Evolutionary conservation across 208 protist species (phyloP).

Genomic region (Leptomonas seymouri): DNA sequence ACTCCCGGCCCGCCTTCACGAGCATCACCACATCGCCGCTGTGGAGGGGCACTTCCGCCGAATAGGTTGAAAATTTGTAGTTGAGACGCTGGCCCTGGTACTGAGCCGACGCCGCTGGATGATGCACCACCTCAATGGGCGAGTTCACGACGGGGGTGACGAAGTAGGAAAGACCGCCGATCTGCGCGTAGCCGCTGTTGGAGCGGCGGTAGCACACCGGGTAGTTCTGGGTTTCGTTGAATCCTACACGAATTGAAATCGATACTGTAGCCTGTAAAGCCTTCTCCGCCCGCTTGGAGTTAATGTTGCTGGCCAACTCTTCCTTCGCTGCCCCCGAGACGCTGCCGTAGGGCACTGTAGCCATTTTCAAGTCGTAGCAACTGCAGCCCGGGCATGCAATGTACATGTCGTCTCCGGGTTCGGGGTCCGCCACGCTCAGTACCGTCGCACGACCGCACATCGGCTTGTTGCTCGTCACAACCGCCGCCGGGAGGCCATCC

Average conservation of each 20-base stretch:
- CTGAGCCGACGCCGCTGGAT: conserved; percentile 39
- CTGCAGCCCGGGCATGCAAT: conserved; percentile 71
- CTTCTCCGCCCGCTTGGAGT: too few species aligned
- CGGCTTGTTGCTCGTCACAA: conserved; percentile 76
- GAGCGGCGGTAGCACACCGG: conserved; percentile 79
- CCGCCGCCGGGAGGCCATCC: conserved; percentile 54
- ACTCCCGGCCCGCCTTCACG: conserved; percentile 51
- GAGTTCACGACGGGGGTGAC: conserved; percentile 51
- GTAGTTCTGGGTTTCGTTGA: conserved; percentile 49
- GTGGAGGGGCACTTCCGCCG: conserved; percentile 23
- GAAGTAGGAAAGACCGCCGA: conserved; percentile 35
- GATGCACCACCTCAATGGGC: conserved; percentile 36
- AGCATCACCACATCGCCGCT: conserved; percentile 71
- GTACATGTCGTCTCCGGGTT: conserved; percentile 56
- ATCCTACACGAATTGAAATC: conserved; percentile 70
- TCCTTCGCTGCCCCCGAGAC: conserved; percentile 26
- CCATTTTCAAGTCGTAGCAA: conserved; percentile 64
- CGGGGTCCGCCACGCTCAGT: conserved; percentile 46
- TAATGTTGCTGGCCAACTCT: neutral
- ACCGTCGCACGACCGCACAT: conserved; percentile 81
- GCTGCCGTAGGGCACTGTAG: conserved; percentile 72
- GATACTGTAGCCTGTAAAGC: neutral
- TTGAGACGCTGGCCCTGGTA: conserved; percentile 83
- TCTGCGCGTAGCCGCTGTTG: conserved; percentile 79
- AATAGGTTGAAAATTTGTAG: conserved; percentile 60